phyloP scores from a whole-genome alignment of 108 stramenopile genomes.

The Mediolabrus comicus region DNA sequence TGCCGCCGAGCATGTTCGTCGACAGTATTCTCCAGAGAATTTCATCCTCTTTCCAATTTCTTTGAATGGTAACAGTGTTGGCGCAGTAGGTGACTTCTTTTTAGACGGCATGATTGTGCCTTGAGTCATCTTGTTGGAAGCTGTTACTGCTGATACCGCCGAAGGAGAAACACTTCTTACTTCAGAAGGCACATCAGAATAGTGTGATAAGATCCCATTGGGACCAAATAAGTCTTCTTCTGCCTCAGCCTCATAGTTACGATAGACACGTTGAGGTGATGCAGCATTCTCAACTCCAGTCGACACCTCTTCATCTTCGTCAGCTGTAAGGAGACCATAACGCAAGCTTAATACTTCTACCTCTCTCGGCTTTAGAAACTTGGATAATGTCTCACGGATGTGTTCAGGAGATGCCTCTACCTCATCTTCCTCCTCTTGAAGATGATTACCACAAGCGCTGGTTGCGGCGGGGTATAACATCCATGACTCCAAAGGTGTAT shows the following conservation, averaged over 20 bases:
- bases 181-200: conserved; percentile 10
- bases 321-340: conserved; percentile 63
- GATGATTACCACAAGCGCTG: neutral
- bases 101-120: neutral
- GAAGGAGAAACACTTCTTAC: neutral
- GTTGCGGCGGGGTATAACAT: conserved; percentile 25
- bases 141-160: neutral
- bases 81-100: neutral
- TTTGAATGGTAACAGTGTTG: conserved; percentile 51
- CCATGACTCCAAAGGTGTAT: conserved; percentile 40
- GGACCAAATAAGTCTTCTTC: conserved; percentile 69
- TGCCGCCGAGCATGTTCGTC: conserved; percentile 63
- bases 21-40: conserved; percentile 78
- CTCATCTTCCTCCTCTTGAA: conserved; percentile 2
- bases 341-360: conserved; percentile 77
- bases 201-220: conserved; percentile 38
- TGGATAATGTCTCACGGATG: conserved; percentile 54
- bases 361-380: conserved; percentile 68
- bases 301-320: conserved; percentile 4
- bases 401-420: conserved; percentile 34
- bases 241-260: conserved; percentile 65
- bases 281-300: neutral
- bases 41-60: conserved; percentile 83
- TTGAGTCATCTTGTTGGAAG: neutral
- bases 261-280: conserved; percentile 18